Evolutionary conservation across 139 green algal species (phyloP), one percentile per base, ranked within the genome.

Genomic region (Chlorella sp.): DNA sequence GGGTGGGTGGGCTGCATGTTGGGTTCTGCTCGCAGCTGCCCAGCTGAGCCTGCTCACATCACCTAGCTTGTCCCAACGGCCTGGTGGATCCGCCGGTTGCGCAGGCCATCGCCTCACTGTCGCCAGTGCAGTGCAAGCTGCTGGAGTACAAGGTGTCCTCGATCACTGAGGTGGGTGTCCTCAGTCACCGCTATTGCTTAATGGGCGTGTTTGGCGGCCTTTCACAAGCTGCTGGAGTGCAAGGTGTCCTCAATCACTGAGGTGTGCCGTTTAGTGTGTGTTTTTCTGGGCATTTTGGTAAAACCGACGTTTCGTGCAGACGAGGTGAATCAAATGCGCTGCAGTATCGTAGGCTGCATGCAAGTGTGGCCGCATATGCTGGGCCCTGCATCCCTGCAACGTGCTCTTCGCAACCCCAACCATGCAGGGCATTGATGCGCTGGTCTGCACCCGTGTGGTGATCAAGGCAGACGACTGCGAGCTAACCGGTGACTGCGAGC

Each of bases 391-490:
- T 51, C 44, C 44, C 7, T 9, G 6, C 44, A 51, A 51, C 9
- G 9, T 51, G 44, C 44, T 51, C 44, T 51, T 51, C 44, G 9
- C 9, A 51, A 9, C 44, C 44, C 44, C 44, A 51, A 51, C 30
- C 92, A 97, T 94, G 21, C 92, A 98, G 86, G 97, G 97, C 60
- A 99, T 99, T 47, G 96, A 99, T 84, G 95, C 97, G 0, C 87
- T 99, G 74, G 97, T 96, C 1, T 88, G 88, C 64, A 98, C 95
- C 1, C 90, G 96, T 17, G 94, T 99, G 7, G 86, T 91, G 65
- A 95, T 99, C 74, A 91, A 92, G 64, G 91, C 92, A 34, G 87
- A 90, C 47, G 62, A 34, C 38, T 72, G 36, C 69, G 76, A 87
- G 69, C 65, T 78, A 36, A 85, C 39, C 9, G 51, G 51, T 44